phyloP scores from a whole-genome alignment of 139 green algal genomes.

The Chlamydomonas applanata region DNA sequence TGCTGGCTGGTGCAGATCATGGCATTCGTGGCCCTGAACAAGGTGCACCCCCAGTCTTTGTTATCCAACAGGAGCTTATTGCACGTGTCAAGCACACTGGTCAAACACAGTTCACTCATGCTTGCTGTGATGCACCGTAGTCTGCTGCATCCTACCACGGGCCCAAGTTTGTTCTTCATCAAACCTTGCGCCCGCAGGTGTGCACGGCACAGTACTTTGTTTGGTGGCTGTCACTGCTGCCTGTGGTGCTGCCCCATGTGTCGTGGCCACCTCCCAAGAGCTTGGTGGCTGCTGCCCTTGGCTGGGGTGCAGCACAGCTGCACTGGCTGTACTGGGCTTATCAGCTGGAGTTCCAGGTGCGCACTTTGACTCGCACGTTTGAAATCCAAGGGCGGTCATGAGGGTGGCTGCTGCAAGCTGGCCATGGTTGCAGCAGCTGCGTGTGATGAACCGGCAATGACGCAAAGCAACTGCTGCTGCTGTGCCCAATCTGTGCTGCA shows the following conservation, averaged over 20 bases:
- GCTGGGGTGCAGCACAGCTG: conserved; percentile 58
- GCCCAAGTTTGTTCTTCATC: too few species aligned
- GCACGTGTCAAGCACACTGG: too few species aligned
- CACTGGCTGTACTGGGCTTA: conserved; percentile 84
- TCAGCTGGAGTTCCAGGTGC: conserved; percentile 66
- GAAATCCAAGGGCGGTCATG: not conserved
- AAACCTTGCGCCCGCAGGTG: conserved; percentile 27
- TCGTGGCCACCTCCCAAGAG: conserved; percentile 16
- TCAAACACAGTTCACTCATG: too few species aligned
- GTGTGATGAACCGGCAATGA: too few species aligned
- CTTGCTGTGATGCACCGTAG: too few species aligned
- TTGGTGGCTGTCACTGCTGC: conserved; percentile 88
- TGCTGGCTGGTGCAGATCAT: conserved; percentile 73
- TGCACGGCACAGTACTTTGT: conserved; percentile 96
- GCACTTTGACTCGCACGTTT: too few species aligned
- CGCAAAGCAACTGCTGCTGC: too few species aligned
- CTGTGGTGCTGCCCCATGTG: conserved; percentile 64
- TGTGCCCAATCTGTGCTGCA: conserved; percentile 20
- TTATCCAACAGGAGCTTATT: too few species aligned
- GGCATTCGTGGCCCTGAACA: conserved; percentile 92
- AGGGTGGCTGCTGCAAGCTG: too few species aligned
- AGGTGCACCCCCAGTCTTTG: too few species aligned
- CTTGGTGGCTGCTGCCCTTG: conserved; percentile 20
- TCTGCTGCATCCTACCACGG: too few species aligned
- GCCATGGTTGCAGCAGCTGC: too few species aligned